Evolutionary conservation across 2,329 filamentous ascomycete genomes (phyloP).

Genomic region (Cercospora sp.): DNA sequence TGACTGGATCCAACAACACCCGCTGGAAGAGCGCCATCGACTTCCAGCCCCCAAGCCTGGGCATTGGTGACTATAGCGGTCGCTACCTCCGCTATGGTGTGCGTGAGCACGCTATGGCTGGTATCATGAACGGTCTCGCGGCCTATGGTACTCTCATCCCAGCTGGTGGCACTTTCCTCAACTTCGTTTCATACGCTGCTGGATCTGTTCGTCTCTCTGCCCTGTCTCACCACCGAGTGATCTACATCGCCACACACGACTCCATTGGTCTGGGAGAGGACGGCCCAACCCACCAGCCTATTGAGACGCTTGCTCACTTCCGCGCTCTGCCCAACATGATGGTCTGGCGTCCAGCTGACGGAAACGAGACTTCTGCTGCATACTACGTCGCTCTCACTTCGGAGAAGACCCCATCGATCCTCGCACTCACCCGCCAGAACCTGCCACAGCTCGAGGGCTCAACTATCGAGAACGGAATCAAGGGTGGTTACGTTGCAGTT

Average conservation of each 20-base stretch:
- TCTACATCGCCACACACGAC: slow-evolving; percentile 98
- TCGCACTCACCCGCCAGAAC: slow-evolving; percentile 96
- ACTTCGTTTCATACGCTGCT: slow-evolving; percentile 98
- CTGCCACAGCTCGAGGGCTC: slow-evolving; percentile 96
- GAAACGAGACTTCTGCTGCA: slow-evolving; percentile 95
- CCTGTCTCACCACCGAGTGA: slow-evolving; percentile 83
- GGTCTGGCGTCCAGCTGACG: slow-evolving; percentile 98
- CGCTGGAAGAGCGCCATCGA: slow-evolving; percentile 96
- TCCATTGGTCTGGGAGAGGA: slow-evolving; percentile 99
- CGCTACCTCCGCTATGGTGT: slow-evolving; percentile 93
- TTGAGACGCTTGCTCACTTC: slow-evolving; percentile 98
- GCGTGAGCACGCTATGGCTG: slow-evolving; percentile 88
- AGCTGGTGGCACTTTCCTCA: slow-evolving; percentile 94
- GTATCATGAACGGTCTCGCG: slow-evolving; percentile 90
- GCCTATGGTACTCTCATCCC: slow-evolving; percentile 95
- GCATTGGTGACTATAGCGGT: slow-evolving; percentile 84
- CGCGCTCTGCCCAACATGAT: slow-evolving; percentile 98
- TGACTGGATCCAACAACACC: slow-evolving; percentile 98
- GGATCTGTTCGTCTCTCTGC: slow-evolving; percentile 93
- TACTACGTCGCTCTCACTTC: slow-evolving; percentile 94
- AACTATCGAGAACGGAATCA: slow-evolving; percentile 81
- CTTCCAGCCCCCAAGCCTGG: slow-evolving; percentile 87
- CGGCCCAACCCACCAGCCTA: slow-evolving; percentile 97
- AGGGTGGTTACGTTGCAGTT: slow-evolving; percentile 90
- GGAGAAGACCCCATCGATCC: slow-evolving; percentile 85